phyloP scores from a whole-genome alignment of 495 filamentous ascomycete genomes.

The Bathelium albidoporum region DNA sequence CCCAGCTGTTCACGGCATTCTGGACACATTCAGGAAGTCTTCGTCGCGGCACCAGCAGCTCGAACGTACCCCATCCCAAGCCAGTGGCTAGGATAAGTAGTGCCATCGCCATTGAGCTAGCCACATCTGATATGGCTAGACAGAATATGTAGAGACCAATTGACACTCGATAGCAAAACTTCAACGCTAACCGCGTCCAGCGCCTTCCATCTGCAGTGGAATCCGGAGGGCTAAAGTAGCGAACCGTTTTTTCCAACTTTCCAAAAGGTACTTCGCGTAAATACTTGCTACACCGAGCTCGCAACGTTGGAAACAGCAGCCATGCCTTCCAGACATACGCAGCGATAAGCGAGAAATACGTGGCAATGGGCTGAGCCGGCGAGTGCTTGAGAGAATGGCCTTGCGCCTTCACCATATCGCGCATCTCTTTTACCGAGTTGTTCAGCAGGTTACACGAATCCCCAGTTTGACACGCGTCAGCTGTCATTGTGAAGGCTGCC shows the following conservation, averaged over 20 bases:
- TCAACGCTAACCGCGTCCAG: not conserved
- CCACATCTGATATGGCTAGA: not conserved
- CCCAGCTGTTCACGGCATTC: not conserved
- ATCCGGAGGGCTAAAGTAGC: not conserved
- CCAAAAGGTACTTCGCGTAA: not conserved
- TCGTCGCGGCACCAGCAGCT: not conserved
- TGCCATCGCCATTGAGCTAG: not conserved
- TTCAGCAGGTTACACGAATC: too few species aligned
- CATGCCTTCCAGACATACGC: not conserved
- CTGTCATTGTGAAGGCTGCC: not conserved
- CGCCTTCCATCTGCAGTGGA: not conserved
- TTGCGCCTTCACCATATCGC: too few species aligned
- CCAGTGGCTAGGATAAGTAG: not conserved
- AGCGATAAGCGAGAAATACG: not conserved
- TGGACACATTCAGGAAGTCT: too few species aligned
- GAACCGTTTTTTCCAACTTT: not conserved
- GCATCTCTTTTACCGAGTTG: too few species aligned
- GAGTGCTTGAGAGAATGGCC: not conserved
- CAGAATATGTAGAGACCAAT: not conserved
- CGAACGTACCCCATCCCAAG: not conserved
- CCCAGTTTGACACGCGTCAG: too few species aligned
- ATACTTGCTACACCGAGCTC: not conserved
- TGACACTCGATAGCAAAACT: not conserved
- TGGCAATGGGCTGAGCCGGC: not conserved
- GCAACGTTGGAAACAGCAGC: not conserved